These are phyloP conservation scores for Acanthamoeba triangularis DNA, from an alignment of 208 protist species.

Conservation along the genomic window DNA sequence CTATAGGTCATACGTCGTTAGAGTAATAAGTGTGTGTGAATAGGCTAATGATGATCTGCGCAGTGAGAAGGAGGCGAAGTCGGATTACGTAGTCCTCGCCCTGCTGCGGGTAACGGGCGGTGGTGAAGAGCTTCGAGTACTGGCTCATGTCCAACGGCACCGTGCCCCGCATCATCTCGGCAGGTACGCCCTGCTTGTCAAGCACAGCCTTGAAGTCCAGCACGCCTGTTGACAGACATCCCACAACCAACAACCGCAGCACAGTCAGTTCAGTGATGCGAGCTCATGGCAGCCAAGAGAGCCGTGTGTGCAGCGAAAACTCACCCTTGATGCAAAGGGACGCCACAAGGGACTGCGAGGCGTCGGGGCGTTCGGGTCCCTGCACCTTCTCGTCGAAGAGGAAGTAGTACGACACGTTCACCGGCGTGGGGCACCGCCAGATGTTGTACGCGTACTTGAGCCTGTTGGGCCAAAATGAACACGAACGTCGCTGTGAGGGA, in stretches of 20 bases:
- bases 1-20: background rate
- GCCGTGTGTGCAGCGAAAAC: background rate
- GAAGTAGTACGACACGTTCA: constrained; percentile 56
- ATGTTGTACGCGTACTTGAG: constrained; percentile 67
- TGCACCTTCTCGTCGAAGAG: constrained; percentile 54
- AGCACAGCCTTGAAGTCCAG: constrained; percentile 48
- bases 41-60: background rate
- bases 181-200: constrained; percentile 33
- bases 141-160: constrained; percentile 52
- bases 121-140: constrained; percentile 47
- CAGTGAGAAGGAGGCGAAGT: background rate
- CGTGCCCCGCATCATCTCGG: constrained; percentile 54
- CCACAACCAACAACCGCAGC: background rate
- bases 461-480: background rate
- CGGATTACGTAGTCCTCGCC: constrained; percentile 15
- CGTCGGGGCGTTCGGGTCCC: constrained; percentile 24
- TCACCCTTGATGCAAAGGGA: constrained; percentile 25
- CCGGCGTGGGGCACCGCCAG: constrained; percentile 43
- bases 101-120: background rate
- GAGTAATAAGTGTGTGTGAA: background rate
- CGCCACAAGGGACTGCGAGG: constrained; percentile 9
- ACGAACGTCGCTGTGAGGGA: background rate
- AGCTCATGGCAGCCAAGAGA: background rate
- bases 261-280: background rate
- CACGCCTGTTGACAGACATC: background rate